Base-by-base conservation (phyloP, 2,329 filamentous ascomycete species). In the Zasmidium cellare region DNA sequence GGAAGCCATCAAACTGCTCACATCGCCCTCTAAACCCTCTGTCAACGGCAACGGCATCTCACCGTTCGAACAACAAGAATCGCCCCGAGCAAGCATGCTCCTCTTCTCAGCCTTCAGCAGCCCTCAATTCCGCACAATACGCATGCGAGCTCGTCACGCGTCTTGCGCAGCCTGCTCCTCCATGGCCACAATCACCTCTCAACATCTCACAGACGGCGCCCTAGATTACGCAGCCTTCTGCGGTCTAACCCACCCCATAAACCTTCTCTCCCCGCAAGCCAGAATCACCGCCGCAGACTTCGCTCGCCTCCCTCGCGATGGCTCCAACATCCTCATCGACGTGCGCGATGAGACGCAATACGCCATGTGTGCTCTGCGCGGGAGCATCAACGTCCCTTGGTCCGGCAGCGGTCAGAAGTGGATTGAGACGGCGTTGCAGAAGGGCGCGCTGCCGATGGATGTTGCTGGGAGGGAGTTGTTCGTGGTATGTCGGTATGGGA, bases 211-310 rank as follows among this genome's bases (percentile, higher is more conserved):
- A 19, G 82, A 80, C 0, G 88, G 89, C 0, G 87, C 84, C 3
- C 78, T 92, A 48, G 91, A 97, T 70, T 97, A 97, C 71, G 82
- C 89, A 0, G 85, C 88, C 53, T 97, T 97, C 70, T 97, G 93
- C 70, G 92, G 92, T 3, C 80, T 85, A 0, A 81, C 58, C 2
- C 47, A 60, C 3, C 82, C 85, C 0, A 77, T 88, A 18, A 75
- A 78, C 9, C 61, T 88, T 2, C 79, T 96, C 1, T 70, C 68
- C 5, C 75, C 84, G 0, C 80, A 86, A 0, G 88, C 94, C 65
- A 83, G 92, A 9, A 81, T 96, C 31, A 83, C 85, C 0, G 86
- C 86, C 0, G 67, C 74, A 0, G 81, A 87, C 3, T 92, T 91
- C 65, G 77, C 79, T 1, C 56, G 58, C 1, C 57, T 72, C 7